phyloP scores from a whole-genome alignment of 164 flowering plant genomes.

The Warburgia ugandensis region DNA sequence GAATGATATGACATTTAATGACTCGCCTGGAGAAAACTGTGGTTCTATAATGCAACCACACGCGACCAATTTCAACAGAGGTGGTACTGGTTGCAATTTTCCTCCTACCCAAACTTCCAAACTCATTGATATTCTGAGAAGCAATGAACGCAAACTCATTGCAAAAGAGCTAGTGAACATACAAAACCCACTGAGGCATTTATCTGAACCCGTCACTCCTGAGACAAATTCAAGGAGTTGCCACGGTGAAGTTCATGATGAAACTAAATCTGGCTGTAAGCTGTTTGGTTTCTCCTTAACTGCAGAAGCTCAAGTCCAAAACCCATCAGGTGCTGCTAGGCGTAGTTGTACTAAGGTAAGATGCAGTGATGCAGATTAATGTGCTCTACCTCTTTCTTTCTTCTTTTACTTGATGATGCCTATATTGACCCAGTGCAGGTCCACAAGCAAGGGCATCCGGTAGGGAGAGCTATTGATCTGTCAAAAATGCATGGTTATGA shows the following conservation, averaged over 20 bases:
- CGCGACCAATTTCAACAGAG: conserved; percentile 24
- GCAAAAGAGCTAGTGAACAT: conserved; percentile 15
- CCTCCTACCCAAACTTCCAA: conserved; percentile 22
- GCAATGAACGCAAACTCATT: conserved; percentile 17
- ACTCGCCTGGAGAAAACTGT: no score
- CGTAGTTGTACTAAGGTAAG: conserved; percentile 90
- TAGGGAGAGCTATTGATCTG: conserved; percentile 88
- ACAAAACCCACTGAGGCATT: conserved; percentile 15
- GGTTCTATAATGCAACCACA: conserved; percentile 21
- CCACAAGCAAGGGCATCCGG: conserved; percentile 91
- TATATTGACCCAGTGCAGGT: conserved; percentile 40
- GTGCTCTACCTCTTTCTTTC: background rate
- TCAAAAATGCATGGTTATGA: conserved; percentile 56
- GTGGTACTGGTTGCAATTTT: conserved; percentile 12
- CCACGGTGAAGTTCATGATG: conserved; percentile 32
- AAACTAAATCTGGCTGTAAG: conserved; percentile 35
- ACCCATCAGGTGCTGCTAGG: conserved; percentile 36
- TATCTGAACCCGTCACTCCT: conserved; percentile 17
- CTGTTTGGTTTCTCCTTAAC: conserved; percentile 74
- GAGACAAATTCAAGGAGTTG: conserved; percentile 15
- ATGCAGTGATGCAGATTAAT: background rate
- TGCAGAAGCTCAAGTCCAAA: conserved; percentile 33
- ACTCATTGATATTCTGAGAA: conserved; percentile 10
- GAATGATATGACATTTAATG: conserved; percentile 29
- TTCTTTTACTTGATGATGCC: no score